Percentiles rank a stretch among this genome's conserved stretches.
These are phyloP conservation scores for Acacia concinna DNA, from an alignment of 331 rosid species.

Conservation along the genomic window DNA sequence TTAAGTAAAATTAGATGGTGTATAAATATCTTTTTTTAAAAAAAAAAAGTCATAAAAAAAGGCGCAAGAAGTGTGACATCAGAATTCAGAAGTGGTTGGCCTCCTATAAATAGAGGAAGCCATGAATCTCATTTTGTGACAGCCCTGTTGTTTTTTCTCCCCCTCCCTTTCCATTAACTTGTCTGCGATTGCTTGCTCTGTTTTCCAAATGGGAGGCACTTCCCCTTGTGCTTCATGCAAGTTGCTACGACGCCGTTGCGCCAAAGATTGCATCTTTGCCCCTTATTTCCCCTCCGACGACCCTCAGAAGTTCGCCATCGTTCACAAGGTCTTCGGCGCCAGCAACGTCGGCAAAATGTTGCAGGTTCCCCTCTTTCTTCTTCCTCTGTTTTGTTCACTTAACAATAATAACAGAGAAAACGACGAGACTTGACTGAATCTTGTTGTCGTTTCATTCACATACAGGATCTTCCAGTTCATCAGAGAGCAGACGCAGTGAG, in stretches of 20 bases:
- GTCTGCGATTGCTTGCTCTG: not conserved
- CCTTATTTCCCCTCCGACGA: slow-evolving; percentile 90
- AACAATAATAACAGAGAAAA: not conserved
- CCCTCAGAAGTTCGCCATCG: slow-evolving; percentile 84
- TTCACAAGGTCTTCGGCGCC: slow-evolving; percentile 94
- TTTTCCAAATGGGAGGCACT: slow-evolving; percentile 51
- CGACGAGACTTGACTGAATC: not conserved
- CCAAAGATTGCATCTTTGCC: slow-evolving; percentile 80
- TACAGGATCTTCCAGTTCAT: slow-evolving; percentile 68
- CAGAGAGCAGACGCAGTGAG: slow-evolving; percentile 91
- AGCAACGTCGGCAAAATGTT: slow-evolving; percentile 95
- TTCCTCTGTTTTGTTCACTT: not conserved
- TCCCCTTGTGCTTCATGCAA: slow-evolving; percentile 99
- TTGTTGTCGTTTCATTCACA: not conserved
- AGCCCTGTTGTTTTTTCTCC: not conserved
- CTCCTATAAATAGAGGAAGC: slow-evolving; percentile 54
- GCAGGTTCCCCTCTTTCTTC: slow-evolving; percentile 54
- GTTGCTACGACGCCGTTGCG: slow-evolving; percentile 82
- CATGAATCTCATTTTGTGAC: slow-evolving; percentile 36
- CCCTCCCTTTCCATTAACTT: not conserved
- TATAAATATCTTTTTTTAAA: no score
- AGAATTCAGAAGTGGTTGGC: slow-evolving; percentile 43
- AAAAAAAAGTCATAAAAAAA: not conserved
- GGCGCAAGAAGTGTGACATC: not conserved
- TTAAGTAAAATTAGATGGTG: not conserved